Evolutionary conservation across 148 eudicot genomes (phyloP), one percentile per base, ranked within the genome.

Genomic region (Cornus suecica): DNA sequence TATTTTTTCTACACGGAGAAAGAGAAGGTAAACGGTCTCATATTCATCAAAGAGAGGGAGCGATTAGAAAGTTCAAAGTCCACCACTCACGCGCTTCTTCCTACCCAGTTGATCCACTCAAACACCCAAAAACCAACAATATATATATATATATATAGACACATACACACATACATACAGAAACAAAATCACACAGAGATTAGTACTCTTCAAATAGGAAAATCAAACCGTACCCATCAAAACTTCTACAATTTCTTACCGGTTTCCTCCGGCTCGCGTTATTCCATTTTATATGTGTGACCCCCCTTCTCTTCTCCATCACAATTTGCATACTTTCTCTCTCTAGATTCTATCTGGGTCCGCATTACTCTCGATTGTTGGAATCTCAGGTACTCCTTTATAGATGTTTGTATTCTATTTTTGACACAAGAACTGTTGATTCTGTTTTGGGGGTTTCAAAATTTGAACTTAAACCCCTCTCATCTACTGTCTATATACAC

Each of bases 341-440:
- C 28, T 60, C 16, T 22, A 15, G n/a, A 58, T 60, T 41, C 29
- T 22, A 10, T 73, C 75, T 32, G 67, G 54, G 67, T 3, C 14
- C 29, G 31, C 67, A 23, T 60, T 60, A 58, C 31, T 27, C 31
- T 58, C 25, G 62, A 22, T 58, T 58, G 18, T 8, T 58, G 62
- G 62, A n/a, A 23, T 72, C 76, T 63, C 76, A 34, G 76, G 75
- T 73, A 62, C 68, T 58, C 5, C 34, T 5, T 10, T 11, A 31
- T 8, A 30, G 37, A 10, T 28, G 34, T n/a, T 9, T 58, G n/a
- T 58, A 10, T 73, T 5, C 30, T 32, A 25, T 73, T 37, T 62
- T 62, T 20, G 32, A 61, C 54, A 63, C 37, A 52, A 3, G 42
- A 25, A 34, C 1, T 31, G 20, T 37, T 25, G 15, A 34, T 61